Base-by-base conservation (phyloP, 352 stramenopile species). In the Vaucheria bursata region DNA sequence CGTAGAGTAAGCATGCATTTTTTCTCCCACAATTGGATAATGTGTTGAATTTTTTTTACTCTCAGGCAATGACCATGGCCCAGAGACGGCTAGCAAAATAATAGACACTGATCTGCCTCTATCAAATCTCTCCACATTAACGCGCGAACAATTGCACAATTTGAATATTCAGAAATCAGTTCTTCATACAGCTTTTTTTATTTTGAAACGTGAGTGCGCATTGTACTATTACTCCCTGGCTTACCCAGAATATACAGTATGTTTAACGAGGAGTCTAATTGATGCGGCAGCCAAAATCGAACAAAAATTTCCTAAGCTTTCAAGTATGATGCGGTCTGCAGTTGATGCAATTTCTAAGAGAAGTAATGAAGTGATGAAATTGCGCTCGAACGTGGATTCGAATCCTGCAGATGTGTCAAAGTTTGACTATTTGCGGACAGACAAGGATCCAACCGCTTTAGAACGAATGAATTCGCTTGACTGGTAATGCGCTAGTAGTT, bases 91-190 rank as follows among this genome's bases (percentile, higher is more conserved):
- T 33, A 31, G 12, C 1, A 59, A 1, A 34, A 39, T 64, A 70
- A 33, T 52, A 71, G 40, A 37, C n/a, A 12, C 3, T 25, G 3
- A 73, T 7, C 32, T 31, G 35, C 39, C 35, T 12, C 36, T 45
- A 49, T n/a, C 76, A 12, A 49, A 73, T 35, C 31, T 80, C 1
- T 32, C 36, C 3, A 68, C 67, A 38, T 33, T 80, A 6, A 71
- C 59, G 31, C 74, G 75, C 18, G 76, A 81, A 32, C 70, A 81
- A 36, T 71, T 81, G 1, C 34, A 52, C n/a, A 18, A 39, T 8
- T 59, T n/a, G 8, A 65, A 34, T 4, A 71, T 72, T 25, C 71
- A 64, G 29, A 39, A 50, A 38, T 53, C 76, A 4, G 37, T 81
- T 31, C 59, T 71, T 5, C 59, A 45, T 31, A 64, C 31, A 4